Evolutionary conservation across 192 early-diverging fungal genomes (phyloP), one percentile per base, ranked within the genome.

Genomic region (Pilaira anomala): DNA sequence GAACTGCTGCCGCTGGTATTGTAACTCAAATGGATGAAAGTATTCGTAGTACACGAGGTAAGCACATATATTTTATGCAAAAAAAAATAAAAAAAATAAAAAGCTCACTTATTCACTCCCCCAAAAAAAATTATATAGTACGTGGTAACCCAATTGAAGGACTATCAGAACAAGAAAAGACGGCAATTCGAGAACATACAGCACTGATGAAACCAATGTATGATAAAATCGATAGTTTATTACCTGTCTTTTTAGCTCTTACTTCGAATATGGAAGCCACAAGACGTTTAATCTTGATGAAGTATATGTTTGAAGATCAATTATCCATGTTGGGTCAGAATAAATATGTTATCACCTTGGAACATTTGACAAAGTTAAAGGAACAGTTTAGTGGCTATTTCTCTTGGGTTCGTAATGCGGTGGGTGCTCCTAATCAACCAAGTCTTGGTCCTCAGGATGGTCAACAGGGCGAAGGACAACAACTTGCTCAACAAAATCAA

Each of bases 291-390:
- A 79, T 82, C 41, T 46, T 77, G 28, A 77, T 82, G 77, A 82
- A 82, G 56, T 77, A 72, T 60, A 82, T 79, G 77, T 79, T 82
- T 48, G 69, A 82, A 46, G 77, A 77, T 51, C 80, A 82, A 26
- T 54, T 82, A 2, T 74, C 73, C 0, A 42, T 72, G 12, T 28
- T 82, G 6, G 53, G 67, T 24, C 80, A 76, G 33, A 72, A 76
- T 14, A 72, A 76, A 18, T 82, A 71, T 53, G 72, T 76, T 6
- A 79, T 82, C 9, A 78, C 73, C 1, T 63, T 75, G 5, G 75
- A 76, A 14, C 72, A 79, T 30, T 59, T 82, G 11, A 59, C 53
- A 21, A 82, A 79, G 62, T 36, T 82, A 39, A 72, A 58, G 28
- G 80, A 82, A 1, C 78, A 79, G 29, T 71, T 82, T 40, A 72